Evolutionary conservation across 2,329 filamentous ascomycete species (phyloP).

Genomic region (Clonostachys solani): DNA sequence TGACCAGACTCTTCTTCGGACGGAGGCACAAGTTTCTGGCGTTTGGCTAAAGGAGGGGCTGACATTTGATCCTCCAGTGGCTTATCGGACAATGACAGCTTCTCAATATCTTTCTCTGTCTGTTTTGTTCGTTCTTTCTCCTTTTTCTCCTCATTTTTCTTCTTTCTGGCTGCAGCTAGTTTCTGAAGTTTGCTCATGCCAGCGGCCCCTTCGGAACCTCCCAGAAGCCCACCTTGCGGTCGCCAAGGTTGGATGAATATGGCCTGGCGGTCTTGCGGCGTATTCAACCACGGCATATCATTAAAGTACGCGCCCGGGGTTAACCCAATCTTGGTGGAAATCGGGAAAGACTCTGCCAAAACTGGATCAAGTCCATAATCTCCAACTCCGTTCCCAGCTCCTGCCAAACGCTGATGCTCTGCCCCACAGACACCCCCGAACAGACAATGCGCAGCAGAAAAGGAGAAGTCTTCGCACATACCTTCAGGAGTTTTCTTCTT

Average conservation of each 20-base stretch:
- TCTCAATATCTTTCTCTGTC: slow-evolving; percentile 18
- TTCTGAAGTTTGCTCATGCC: slow-evolving; percentile 90
- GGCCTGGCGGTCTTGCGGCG: slow-evolving; percentile 62
- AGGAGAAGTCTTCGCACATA: slow-evolving; percentile 28
- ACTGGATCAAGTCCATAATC: neutral
- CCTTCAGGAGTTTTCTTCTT: slow-evolving; percentile 33
- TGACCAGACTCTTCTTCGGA: neutral
- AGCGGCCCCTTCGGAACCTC: slow-evolving; percentile 61
- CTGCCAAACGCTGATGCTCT: slow-evolving; percentile 15
- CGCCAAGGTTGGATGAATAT: slow-evolving; percentile 54
- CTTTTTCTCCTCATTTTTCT: slow-evolving; percentile 67
- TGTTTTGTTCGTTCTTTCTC: slow-evolving; percentile 16
- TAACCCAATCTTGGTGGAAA: neutral
- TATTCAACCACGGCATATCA: slow-evolving; percentile 80
- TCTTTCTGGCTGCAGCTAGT: slow-evolving; percentile 79
- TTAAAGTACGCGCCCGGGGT: slow-evolving; percentile 48
- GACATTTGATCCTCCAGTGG: slow-evolving; percentile 19
- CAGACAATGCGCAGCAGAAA: slow-evolving; percentile 17
- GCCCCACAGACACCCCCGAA: slow-evolving; percentile 21
- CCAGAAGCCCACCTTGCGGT: slow-evolving; percentile 67
- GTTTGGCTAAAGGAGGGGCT: slow-evolving; percentile 11
- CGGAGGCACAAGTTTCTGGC: slow-evolving; percentile 10
- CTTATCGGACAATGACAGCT: slow-evolving; percentile 21
- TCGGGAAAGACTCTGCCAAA: neutral
- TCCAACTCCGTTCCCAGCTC: neutral